Evolutionary conservation across 2,329 filamentous ascomycete species (phyloP), one percentile per base, ranked within the genome.

Genomic region (Hypoxylon sp.): DNA sequence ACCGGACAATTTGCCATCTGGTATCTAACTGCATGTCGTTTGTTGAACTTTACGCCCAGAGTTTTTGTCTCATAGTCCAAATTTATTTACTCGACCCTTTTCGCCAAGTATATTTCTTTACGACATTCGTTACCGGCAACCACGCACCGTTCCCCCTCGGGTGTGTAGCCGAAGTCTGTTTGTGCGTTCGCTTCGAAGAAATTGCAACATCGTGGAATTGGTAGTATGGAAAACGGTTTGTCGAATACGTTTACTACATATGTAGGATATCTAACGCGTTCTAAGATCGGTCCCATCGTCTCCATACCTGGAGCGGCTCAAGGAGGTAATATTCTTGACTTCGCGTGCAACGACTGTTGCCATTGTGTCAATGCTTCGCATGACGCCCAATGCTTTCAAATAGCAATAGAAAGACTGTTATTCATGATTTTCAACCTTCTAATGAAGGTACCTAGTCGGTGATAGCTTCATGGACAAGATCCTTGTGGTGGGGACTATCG

Each of bases 161-260:
- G 34, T 34, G 25, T 21, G 2, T 25, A 13, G 41, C 32, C 43
- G 48, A 53, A 25, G 23, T 19, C 32, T 46, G 45, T 49, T 43
- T 62, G 45, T 32, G 48, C 46, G 13, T 43, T 36, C 14, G 43
- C n/a, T 49, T 38, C 13, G 46, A 49, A 32, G 30, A 32, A 17
- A 21, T 25, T 34, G 11, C 28, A 21, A 11, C 21, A 34, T 46
- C 17, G 25, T 11, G 36, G 38, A 21, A 21, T 38, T 49, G 38
- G 7, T 17, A 30, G 23, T 41, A 19, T 41, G 14, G 34, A 19
- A 51, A 51, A 34, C n/a, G 25, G 28, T 25, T 51, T 51, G 25
- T 51, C 28, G 23, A 11, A 28, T 30, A 34, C n/a, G 48, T 34
- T 50, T 11, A n/a, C 28, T 21, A 51, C n/a, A n/a, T n/a, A n/a